These are phyloP conservation scores for Solanum pinnatisectum DNA, from an alignment of 257 asterid species.

Conservation along the genomic window DNA sequence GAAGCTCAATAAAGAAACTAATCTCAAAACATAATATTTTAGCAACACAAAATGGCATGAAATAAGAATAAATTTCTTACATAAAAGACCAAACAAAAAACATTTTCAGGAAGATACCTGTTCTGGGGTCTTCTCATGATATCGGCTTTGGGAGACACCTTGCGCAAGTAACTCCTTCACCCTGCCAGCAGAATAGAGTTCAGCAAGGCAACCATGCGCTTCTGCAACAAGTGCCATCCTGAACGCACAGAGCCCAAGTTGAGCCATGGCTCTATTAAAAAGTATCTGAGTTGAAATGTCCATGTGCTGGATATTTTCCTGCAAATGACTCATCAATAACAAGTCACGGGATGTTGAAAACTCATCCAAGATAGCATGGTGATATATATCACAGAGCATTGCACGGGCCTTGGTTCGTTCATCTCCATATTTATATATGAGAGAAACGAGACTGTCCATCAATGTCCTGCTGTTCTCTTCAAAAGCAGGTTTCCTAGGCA, in stretches of 20 bases:
- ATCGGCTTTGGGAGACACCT: slow-evolving; percentile 89
- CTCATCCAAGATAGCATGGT: slow-evolving; percentile 78
- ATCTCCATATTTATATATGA: slow-evolving; percentile 75
- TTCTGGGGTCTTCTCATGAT: slow-evolving; percentile 94
- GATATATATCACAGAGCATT: slow-evolving; percentile 95
- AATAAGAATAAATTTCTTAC: not conserved
- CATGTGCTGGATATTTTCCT: slow-evolving; percentile 91
- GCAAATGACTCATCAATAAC: slow-evolving; percentile 95
- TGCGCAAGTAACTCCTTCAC: slow-evolving; percentile 95
- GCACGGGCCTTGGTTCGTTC: slow-evolving; percentile 98
- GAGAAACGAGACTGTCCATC: slow-evolving; percentile 76
- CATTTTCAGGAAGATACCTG: slow-evolving; percentile 41
- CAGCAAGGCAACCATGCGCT: slow-evolving; percentile 75
- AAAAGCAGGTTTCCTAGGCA: slow-evolving; percentile 76
- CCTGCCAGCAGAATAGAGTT: slow-evolving; percentile 86
- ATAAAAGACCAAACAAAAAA: not conserved
- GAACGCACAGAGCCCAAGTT: slow-evolving; percentile 88
- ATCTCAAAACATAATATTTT: not conserved
- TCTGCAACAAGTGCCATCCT: slow-evolving; percentile 75
- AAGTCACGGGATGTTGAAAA: slow-evolving; percentile 78
- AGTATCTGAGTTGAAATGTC: slow-evolving; percentile 90
- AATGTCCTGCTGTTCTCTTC: slow-evolving; percentile 75
- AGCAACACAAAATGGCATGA: not conserved
- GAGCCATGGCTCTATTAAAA: slow-evolving; percentile 92
- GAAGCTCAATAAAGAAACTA: not conserved